These are phyloP conservation scores for Thozetella sp. DNA, from an alignment of 495 filamentous ascomycete genomes.

Conservation along the genomic window DNA sequence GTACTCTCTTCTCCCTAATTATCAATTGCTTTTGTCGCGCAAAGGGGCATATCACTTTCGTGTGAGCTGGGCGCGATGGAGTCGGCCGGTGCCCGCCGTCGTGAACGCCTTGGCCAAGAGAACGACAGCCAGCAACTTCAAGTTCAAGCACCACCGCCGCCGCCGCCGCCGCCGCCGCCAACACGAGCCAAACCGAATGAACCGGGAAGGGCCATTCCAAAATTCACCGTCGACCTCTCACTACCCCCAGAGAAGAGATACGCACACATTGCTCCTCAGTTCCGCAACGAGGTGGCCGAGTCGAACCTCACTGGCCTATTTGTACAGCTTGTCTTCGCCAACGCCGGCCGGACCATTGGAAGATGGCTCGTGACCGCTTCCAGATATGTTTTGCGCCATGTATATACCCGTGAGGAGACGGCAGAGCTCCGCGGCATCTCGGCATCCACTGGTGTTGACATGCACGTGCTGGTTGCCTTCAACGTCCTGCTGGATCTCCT, in stretches of 20 bases:
- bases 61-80: background rate
- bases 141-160: no score
- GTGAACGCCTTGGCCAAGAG: background rate
- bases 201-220: background rate
- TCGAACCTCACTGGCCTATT: slow-evolving; percentile 10
- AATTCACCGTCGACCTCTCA: slow-evolving; percentile 60
- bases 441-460: slow-evolving; percentile 47
- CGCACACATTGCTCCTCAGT: slow-evolving; percentile 18
- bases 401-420: slow-evolving; percentile 60
- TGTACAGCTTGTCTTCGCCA: slow-evolving; percentile 23
- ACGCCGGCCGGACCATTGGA: slow-evolving; percentile 20
- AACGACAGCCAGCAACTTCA: no score
- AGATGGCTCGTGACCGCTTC: slow-evolving; percentile 28
- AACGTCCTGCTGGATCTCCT: slow-evolving; percentile 66
- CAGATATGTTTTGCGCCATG: slow-evolving; percentile 42
- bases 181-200: background rate
- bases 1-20: no score
- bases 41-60: no score
- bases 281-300: slow-evolving; percentile 2
- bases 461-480: slow-evolving; percentile 62
- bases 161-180: no score
- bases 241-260: slow-evolving; percentile 59
- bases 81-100: background rate
- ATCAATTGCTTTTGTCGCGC: no score
- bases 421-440: slow-evolving; percentile 62